phyloP scores from a whole-genome alignment of 2,329 filamentous ascomycete species.

The Aspergillus japonicus region DNA sequence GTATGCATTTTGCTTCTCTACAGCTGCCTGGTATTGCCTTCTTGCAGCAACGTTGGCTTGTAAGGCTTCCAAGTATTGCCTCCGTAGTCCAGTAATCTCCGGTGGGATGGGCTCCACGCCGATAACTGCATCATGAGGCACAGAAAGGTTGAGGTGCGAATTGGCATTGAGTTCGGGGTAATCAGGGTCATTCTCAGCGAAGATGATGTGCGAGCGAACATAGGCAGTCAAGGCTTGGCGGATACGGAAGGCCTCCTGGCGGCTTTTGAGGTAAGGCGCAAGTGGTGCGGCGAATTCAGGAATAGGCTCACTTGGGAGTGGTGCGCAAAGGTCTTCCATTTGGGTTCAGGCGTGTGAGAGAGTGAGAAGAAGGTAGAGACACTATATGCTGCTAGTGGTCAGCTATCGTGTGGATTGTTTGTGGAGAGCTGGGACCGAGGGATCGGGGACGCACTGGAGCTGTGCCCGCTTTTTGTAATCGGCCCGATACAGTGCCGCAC shows the following conservation, averaged over 20 bases:
- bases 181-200: conserved; percentile 27
- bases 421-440: conserved; percentile 1
- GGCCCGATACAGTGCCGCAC: conserved; percentile 7
- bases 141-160: conserved; percentile 38
- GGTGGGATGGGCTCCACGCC: conserved; percentile 37
- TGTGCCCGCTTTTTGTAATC: conserved; percentile 6
- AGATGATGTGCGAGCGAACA: conserved; percentile 37
- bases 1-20: conserved; percentile 33
- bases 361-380: not conserved
- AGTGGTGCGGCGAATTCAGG: conserved; percentile 37
- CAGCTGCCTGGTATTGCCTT: conserved; percentile 37
- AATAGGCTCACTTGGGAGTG: conserved; percentile 30
- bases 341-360: not conserved
- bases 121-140: conserved; percentile 31
- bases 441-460: not conserved
- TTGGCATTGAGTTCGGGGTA: conserved; percentile 20
- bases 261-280: conserved; percentile 40
- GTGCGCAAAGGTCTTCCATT: not conserved
- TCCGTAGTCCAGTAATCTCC: conserved; percentile 44
- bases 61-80: conserved; percentile 48
- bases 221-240: conserved; percentile 41
- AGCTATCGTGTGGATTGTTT: not conserved
- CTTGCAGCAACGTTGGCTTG: conserved; percentile 44
- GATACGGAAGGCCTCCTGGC: conserved; percentile 40
- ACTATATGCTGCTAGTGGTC: not conserved